These are phyloP conservation scores for Salix koriyanagi DNA, from an alignment of 345 rosid genomes.

Conservation along the genomic window DNA sequence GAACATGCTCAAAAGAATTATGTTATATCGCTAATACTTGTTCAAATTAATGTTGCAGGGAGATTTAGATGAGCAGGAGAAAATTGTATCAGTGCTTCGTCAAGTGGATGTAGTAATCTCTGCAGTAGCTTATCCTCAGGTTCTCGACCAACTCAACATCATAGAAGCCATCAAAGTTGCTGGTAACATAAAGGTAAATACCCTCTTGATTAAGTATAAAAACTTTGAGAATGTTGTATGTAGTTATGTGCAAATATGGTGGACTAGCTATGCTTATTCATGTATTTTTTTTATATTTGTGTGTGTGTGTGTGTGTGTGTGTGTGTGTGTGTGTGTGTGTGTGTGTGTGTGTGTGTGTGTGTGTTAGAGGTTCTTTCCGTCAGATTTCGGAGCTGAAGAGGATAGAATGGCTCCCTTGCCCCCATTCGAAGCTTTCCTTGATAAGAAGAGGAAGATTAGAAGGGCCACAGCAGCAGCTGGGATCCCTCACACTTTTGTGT, in stretches of 20 bases:
- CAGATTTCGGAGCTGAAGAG: constrained; percentile 42
- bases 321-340: neutral
- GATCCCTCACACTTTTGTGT: constrained; percentile 39
- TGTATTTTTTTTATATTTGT: no score
- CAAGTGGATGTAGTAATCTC: constrained; percentile 46
- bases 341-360: neutral
- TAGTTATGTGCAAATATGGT: neutral
- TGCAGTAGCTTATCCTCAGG: constrained; percentile 23
- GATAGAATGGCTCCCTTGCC: constrained; percentile 35
- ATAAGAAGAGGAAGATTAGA: constrained; percentile 34
- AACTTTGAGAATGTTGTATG: no score
- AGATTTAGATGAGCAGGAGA: constrained; percentile 34
- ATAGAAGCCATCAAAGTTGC: constrained; percentile 45
- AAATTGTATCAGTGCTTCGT: constrained; percentile 24
- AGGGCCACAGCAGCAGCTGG: constrained; percentile 37
- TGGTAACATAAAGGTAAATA: constrained; percentile 40
- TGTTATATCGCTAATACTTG: no score
- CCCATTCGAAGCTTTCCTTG: constrained; percentile 36
- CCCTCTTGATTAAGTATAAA: no score
- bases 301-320: neutral
- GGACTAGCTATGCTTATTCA: neutral
- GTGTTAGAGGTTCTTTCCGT: constrained; percentile 42
- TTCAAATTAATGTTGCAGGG: no score
- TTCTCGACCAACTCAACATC: constrained; percentile 35
- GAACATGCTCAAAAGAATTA: no score